Evolutionary conservation across 768 basidiomycete genomes (phyloP).

Genomic region (Russula griseocarnosa): DNA sequence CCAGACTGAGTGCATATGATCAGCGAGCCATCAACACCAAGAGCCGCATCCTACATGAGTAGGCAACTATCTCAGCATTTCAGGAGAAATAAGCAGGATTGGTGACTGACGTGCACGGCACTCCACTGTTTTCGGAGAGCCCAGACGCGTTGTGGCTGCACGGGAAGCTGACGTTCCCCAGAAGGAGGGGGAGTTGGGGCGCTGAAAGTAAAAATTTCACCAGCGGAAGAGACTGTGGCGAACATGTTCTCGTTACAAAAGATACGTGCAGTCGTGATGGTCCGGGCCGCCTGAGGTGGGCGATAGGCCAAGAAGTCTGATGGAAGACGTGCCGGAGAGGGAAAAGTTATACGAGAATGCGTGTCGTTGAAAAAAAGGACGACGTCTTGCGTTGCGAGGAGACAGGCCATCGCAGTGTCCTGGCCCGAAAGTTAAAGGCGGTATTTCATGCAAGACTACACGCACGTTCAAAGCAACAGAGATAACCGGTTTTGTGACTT

Average conservation of each 20-base stretch:
- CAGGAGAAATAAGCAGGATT: background rate
- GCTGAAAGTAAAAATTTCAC: conserved; percentile 88
- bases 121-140: conserved; percentile 82
- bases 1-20: conserved; percentile 94
- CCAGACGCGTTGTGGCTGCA: conserved; percentile 84
- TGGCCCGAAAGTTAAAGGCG: conserved; percentile 32
- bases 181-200: conserved; percentile 32
- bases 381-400: conserved; percentile 77
- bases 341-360: conserved; percentile 72
- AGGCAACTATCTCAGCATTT: conserved; percentile 1
- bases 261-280: conserved; percentile 73
- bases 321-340: conserved; percentile 51
- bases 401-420: conserved; percentile 81
- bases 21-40: conserved; percentile 82
- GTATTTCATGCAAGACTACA: conserved; percentile 19
- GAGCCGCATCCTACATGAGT: conserved; percentile 67
- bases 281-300: conserved; percentile 70
- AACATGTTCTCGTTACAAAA: conserved; percentile 74
- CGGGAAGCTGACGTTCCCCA: conserved; percentile 45
- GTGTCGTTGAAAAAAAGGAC: conserved; percentile 77
- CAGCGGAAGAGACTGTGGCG: conserved; percentile 76
- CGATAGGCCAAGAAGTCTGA: conserved; percentile 53
- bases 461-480: conserved; percentile 72
- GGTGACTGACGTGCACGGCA: conserved; percentile 59
- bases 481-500: conserved; percentile 63